Base-by-base conservation (phyloP, 495 filamentous ascomycete genomes). In the Talaromyces wortmannii region DNA sequence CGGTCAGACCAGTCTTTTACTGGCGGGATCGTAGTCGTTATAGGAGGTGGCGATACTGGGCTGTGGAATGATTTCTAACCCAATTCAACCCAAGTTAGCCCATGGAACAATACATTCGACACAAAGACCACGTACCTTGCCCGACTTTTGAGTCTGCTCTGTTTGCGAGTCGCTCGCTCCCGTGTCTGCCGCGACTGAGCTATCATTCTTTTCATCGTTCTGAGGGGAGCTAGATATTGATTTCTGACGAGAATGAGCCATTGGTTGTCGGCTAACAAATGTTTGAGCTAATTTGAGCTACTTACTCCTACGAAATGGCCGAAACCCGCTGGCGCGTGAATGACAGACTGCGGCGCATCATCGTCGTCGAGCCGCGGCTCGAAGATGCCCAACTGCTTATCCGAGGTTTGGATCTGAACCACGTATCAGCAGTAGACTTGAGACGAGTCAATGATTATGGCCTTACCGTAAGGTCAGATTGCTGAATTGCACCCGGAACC, bases 321-420 rank as follows among this genome's bases (percentile, higher is more conserved):
- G 70, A 91, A 95, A 42, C 85, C 87, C 59, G 86, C 71, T 4
- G 91, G 91, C 17, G 87, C 89, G 72, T 95, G 90, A 61, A 96
- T 95, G 48, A 94, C 91, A 3, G 91, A 95, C 55, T 86, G 77
- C 18, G 89, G 81, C 51, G 75, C 72, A 57, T 84, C 81, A 52
- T 92, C 89, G 55, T 92, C 86, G 57, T 84, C 81, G 40, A 78
- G 72, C 18, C 78, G 75, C 54, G 74, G 70, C 61, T 77, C 77
- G 55, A 77, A 63, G 18, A 62, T 64, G 45, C 78, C 68, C 31
- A 80, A 77, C 52, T 77, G 67, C 11, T 84, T 68, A 53, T 81
- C 79, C n/a, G 82, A 79, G 55, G 76, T 84, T 31, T 84, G 75
- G 65, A 85, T 83, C 77, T 86, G 66, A 23, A 51, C 33, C 15